Base-by-base conservation (phyloP, 2,329 filamentous ascomycete species). In the Penicillium griseofulvum region DNA sequence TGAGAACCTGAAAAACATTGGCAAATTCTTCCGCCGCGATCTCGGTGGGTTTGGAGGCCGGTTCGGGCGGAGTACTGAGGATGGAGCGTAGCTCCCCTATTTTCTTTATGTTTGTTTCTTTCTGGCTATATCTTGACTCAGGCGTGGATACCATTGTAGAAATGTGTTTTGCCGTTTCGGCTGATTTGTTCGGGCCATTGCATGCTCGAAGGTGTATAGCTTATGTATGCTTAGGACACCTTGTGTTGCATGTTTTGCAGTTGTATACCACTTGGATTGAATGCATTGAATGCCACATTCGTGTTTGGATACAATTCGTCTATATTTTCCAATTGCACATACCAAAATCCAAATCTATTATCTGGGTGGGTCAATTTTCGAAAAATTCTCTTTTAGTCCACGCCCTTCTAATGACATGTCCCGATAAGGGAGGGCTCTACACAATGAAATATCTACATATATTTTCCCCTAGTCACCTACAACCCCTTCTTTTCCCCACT, bases 21-120 rank as follows among this genome's bases (percentile, higher is more conserved):
- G 93, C 24, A 97, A 96, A 75, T 97, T 97, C 76, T 97, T 97
- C 78, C 86, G 88, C 59, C 81, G 93, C 60, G 93, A 97, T 77
- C 87, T 93, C 60, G 89, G 89, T 29, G 85, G 87, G 2, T 82
- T 93, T 60, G 87, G 89, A 2, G 84, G 83, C 11, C 78, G 88
- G 61, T 92, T 92, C 71, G 89, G 88, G 44, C 58, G 60, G 36
- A 60, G 55, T 17, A 45, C 54, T 17, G 63, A 65, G 41, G 63
- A 65, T 57, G 47, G 52, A 36, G 19, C 41, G n/a, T 59, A 57
- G 49, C 16, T 45, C 12, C 16, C n/a, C 24, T 44, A 26, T 28
- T 47, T 24, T 31, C 44, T 14, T 46, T 49, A 9, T n/a, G 16
- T 29, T 22, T n/a, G 10, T 39, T 36, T 33, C 4, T 44, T 31